These are phyloP conservation scores for Halenospora varia DNA, from an alignment of 495 filamentous ascomycete genomes.

Conservation along the genomic window DNA sequence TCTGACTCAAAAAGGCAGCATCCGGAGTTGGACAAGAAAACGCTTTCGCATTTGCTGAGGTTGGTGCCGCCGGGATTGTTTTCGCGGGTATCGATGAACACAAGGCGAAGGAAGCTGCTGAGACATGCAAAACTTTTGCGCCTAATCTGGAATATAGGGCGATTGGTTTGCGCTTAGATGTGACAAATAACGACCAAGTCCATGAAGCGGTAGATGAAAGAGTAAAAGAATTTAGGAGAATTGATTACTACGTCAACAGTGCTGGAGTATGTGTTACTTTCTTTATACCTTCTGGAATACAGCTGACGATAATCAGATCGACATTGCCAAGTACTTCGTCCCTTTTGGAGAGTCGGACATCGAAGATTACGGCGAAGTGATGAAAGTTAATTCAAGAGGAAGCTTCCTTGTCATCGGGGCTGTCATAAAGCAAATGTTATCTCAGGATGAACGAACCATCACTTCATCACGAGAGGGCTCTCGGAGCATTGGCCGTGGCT, in stretches of 20 bases:
- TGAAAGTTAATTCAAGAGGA: not conserved
- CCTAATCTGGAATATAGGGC: not conserved
- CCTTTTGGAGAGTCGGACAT: not conserved
- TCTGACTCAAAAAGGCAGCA: no score
- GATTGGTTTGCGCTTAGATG: conserved; percentile 29
- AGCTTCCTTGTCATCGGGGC: not conserved
- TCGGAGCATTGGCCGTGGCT: conserved; percentile 22
- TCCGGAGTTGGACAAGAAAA: not conserved
- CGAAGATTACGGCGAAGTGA: not conserved
- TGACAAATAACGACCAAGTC: conserved; percentile 31
- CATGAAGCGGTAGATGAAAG: conserved; percentile 24
- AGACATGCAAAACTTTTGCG: not conserved
- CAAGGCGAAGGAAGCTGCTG: not conserved
- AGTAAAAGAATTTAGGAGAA: conserved; percentile 26
- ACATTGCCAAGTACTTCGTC: not conserved
- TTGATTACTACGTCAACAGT: conserved; percentile 17
- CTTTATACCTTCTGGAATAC: conserved; percentile 16
- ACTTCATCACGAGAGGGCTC: conserved; percentile 12
- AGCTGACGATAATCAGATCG: conserved; percentile 5
- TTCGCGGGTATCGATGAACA: not conserved
- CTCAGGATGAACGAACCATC: not conserved
- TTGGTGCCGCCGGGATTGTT: not conserved
- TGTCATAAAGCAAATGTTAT: not conserved
- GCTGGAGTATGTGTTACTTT: conserved; percentile 15
- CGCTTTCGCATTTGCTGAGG: not conserved